Conservation (phyloP, 306 rosid genomes). For the Cercis canadensis region DNA sequence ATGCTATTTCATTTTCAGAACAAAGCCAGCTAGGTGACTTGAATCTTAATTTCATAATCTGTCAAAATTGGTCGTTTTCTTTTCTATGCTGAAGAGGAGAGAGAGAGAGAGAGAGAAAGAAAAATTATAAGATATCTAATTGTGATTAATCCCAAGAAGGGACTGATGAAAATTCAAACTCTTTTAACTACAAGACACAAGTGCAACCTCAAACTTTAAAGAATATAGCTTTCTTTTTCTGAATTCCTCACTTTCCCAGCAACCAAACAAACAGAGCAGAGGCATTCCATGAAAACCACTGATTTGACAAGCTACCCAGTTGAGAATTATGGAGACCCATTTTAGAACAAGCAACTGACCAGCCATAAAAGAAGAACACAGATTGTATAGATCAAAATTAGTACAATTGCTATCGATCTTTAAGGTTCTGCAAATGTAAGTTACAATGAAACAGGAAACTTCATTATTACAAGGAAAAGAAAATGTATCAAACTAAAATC, state of each 20-base stretch:
- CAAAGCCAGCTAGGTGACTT: neutral
- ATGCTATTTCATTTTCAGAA: conserved; percentile 36
- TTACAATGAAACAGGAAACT: conserved; percentile 40
- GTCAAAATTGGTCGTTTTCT: neutral
- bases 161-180: conserved; percentile 30
- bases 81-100: conserved; percentile 25
- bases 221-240: neutral
- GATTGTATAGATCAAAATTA: neutral
- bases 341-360: neutral
- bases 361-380: neutral
- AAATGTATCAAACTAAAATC: conserved; percentile 11
- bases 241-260: conserved; percentile 20
- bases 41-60: neutral
- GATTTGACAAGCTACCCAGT: no score
- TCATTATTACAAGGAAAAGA: conserved; percentile 4
- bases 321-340: no score
- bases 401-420: neutral
- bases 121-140: conserved; percentile 16
- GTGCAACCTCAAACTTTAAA: neutral
- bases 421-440: neutral
- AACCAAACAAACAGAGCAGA: conserved; percentile 26
- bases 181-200: neutral
- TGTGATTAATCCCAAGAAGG: neutral
- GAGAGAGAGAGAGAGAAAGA: neutral
- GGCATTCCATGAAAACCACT: neutral